These are phyloP conservation scores for Pouteria glomerata DNA, from an alignment of 148 eudicot genomes.

Conservation along the genomic window DNA sequence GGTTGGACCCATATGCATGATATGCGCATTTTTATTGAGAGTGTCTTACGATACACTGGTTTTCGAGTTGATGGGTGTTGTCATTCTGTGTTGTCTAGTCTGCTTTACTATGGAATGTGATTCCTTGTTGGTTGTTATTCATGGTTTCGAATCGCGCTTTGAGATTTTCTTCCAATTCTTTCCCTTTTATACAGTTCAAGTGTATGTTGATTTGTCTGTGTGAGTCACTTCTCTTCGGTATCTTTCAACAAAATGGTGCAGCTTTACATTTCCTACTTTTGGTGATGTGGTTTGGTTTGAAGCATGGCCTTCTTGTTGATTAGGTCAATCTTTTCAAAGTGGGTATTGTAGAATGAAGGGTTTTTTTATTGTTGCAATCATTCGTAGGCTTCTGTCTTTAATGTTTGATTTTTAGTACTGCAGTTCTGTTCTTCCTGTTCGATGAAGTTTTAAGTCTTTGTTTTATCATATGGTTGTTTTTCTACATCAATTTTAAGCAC, in stretches of 20 bases:
- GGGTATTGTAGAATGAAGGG: no score
- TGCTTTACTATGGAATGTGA: no score
- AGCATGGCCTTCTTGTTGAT: no score
- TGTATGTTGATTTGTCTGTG: constrained; percentile 32
- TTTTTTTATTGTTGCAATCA: no score
- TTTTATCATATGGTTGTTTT: not conserved
- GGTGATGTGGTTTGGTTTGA: no score
- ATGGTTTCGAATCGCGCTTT: not conserved
- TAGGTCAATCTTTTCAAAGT: no score
- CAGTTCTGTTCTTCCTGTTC: no score
- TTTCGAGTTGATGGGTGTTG: constrained; percentile 6
- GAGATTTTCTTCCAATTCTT: not conserved
- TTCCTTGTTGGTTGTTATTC: not conserved
- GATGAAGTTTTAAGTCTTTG: not conserved
- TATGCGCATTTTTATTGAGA: not conserved
- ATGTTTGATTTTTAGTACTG: no score
- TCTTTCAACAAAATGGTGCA: constrained; percentile 7
- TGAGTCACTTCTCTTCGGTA: not conserved
- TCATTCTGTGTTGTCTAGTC: no score
- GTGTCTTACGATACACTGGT: no score
- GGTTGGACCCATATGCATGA: constrained; percentile 10
- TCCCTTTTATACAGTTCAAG: constrained; percentile 1
- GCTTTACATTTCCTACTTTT: not conserved
- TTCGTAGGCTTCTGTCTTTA: no score
- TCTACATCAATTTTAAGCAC: no score